These are phyloP conservation scores for Saccharomycopsis sp. DNA, from an alignment of 805 yeast species.

Conservation along the genomic window DNA sequence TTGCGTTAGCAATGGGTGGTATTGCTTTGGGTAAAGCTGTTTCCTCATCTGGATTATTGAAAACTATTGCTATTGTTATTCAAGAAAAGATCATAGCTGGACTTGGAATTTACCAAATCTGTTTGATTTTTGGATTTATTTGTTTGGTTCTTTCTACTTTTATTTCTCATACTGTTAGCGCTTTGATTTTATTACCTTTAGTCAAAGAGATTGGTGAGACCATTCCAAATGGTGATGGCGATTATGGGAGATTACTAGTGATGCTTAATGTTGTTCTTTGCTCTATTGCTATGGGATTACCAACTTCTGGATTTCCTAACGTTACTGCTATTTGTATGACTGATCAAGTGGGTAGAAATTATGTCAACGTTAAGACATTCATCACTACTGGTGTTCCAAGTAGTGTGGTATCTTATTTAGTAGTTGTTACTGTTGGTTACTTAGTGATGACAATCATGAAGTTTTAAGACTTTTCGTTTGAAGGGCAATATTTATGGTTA, in stretches of 20 bases:
- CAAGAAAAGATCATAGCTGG: slow-evolving; percentile 49
- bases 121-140: slow-evolving; percentile 70
- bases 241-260: slow-evolving; percentile 79
- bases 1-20: slow-evolving; percentile 96
- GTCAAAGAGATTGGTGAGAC: slow-evolving; percentile 82
- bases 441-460: slow-evolving; percentile 35
- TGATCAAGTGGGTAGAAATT: slow-evolving; percentile 86
- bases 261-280: slow-evolving; percentile 59
- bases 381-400: slow-evolving; percentile 88
- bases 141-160: slow-evolving; percentile 84
- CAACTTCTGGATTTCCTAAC: slow-evolving; percentile 96
- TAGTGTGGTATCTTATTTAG: slow-evolving; percentile 61
- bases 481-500: no score
- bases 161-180: slow-evolving; percentile 96
- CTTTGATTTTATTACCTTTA: slow-evolving; percentile 82
- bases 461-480: background rate
- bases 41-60: slow-evolving; percentile 76
- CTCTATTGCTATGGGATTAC: slow-evolving; percentile 95
- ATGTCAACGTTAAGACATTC: slow-evolving; percentile 76
- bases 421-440: slow-evolving; percentile 74
- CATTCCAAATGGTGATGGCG: slow-evolving; percentile 33
- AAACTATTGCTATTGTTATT: slow-evolving; percentile 64
- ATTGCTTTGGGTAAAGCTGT: slow-evolving; percentile 93
- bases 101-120: slow-evolving; percentile 56
- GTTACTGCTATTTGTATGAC: slow-evolving; percentile 94